Conservation (phyloP, 176 grass and related monocot species). For the Eragrostis curvula region DNA sequence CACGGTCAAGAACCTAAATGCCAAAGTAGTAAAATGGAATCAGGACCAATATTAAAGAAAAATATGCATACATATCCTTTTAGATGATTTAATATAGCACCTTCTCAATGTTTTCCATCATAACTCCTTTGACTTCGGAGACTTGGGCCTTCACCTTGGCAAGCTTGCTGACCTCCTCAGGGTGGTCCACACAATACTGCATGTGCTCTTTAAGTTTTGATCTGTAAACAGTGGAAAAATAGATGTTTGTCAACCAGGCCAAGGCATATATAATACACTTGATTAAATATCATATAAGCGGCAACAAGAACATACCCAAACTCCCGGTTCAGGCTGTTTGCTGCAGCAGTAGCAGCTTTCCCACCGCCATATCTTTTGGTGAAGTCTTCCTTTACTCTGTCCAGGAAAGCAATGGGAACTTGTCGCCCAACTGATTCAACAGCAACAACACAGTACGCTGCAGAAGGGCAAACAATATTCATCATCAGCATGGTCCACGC, state of each 20-base stretch:
- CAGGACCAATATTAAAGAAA: background rate
- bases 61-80: background rate
- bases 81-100: conserved; percentile 38
- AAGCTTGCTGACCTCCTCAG: conserved; percentile 90
- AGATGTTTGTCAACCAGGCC: conserved; percentile 4
- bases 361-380: conserved; percentile 85
- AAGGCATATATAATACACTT: background rate
- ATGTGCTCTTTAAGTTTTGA: conserved; percentile 97
- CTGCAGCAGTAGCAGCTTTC: conserved; percentile 84
- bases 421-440: conserved; percentile 94
- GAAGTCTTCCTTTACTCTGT: conserved; percentile 93
- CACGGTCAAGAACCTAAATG: conserved; percentile 85
- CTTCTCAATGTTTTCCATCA: conserved; percentile 99
- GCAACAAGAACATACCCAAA: conserved; percentile 60
- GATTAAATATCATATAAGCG: background rate
- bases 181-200: conserved; percentile 92
- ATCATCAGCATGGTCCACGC: background rate
- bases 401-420: conserved; percentile 87
- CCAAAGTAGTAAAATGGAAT: conserved; percentile 18
- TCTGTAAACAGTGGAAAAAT: conserved; percentile 42
- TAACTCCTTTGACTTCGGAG: conserved; percentile 94
- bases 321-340: conserved; percentile 77
- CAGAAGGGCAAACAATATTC: conserved; percentile 27
- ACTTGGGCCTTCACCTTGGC: conserved; percentile 95
- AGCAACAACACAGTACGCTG: conserved; percentile 93